Conservation (phyloP, 345 rosid species). For the Erodium maritimum region DNA sequence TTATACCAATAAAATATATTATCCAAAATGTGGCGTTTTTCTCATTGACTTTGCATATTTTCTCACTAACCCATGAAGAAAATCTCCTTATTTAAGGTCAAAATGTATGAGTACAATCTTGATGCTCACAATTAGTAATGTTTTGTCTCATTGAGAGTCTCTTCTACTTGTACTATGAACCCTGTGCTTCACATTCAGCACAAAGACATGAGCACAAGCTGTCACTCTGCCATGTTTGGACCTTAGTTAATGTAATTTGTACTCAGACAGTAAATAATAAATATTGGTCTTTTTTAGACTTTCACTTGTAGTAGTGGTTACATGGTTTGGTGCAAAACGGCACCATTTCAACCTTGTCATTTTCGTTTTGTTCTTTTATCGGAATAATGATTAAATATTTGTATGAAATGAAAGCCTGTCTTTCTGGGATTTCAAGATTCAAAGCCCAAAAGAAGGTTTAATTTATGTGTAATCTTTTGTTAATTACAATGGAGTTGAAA, state of each 20-base stretch:
- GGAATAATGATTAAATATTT: too few relatives aligned
- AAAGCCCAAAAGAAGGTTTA: neutral
- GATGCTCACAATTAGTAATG: neutral
- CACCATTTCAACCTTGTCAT: slow-evolving; percentile 15
- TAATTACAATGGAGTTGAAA: too few relatives aligned
- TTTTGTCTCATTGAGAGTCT: slow-evolving; percentile 1
- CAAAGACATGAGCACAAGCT: slow-evolving; percentile 14
- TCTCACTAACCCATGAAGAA: neutral
- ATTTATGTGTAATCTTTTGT: neutral
- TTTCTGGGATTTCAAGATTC: too few relatives aligned
- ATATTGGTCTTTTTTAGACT: neutral
- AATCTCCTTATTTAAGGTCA: neutral
- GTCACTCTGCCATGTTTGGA: slow-evolving; percentile 5
- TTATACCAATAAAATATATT: neutral
- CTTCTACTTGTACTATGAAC: neutral
- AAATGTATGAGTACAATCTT: neutral
- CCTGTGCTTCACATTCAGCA: slow-evolving; percentile 1
- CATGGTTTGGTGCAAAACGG: slow-evolving; percentile 20
- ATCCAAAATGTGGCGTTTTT: neutral
- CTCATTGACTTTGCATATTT: neutral
- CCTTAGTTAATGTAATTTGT: neutral
- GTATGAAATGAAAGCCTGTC: neutral
- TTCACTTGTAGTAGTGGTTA: slow-evolving; percentile 12
- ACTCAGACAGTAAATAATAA: neutral
- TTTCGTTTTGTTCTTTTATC: slow-evolving; percentile 7